A percentile compares a stretch with the other conserved stretches of the same genome.
phyloP scores from a whole-genome alignment of 2,329 filamentous ascomycete species.

The Biscogniauxia marginata region DNA sequence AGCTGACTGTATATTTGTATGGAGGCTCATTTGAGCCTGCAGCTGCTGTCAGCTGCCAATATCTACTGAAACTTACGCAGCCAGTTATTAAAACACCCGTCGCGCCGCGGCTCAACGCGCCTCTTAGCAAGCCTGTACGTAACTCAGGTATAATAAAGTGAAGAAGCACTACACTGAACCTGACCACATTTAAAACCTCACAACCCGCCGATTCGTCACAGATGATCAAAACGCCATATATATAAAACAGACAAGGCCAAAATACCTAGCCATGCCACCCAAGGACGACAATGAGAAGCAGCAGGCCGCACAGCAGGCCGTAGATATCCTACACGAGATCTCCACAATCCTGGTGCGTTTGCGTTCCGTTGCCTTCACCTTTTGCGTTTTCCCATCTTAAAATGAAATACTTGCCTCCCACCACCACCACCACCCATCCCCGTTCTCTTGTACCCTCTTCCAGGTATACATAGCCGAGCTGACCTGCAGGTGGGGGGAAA shows the following conservation, averaged over 20 bases:
- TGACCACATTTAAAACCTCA: slow-evolving; percentile 6
- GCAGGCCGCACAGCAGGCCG: slow-evolving; percentile 75
- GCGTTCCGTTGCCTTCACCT: background rate
- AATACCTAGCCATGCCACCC: slow-evolving; percentile 15
- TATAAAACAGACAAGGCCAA: background rate
- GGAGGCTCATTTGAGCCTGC: too few relatives aligned
- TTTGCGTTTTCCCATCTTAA: background rate
- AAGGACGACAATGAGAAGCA: slow-evolving; percentile 62
- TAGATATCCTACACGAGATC: slow-evolving; percentile 81
- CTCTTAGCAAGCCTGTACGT: too few relatives aligned
- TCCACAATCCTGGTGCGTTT: slow-evolving; percentile 78
- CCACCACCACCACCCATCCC: background rate
- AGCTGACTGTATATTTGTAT: too few relatives aligned
- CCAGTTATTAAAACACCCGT: too few relatives aligned
- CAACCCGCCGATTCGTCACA: slow-evolving; percentile 14
- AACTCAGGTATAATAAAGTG: too few relatives aligned
- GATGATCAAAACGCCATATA: background rate
- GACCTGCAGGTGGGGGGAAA: too few relatives aligned
- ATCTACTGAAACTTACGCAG: too few relatives aligned
- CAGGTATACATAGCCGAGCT: background rate
- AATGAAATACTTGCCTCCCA: background rate
- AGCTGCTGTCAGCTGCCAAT: too few relatives aligned
- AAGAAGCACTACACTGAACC: too few relatives aligned
- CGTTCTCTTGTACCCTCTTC: background rate
- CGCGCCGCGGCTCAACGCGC: too few relatives aligned